Evolutionary conservation across 768 basidiomycete genomes (phyloP).

Genomic region (Naganishia antarctica): DNA sequence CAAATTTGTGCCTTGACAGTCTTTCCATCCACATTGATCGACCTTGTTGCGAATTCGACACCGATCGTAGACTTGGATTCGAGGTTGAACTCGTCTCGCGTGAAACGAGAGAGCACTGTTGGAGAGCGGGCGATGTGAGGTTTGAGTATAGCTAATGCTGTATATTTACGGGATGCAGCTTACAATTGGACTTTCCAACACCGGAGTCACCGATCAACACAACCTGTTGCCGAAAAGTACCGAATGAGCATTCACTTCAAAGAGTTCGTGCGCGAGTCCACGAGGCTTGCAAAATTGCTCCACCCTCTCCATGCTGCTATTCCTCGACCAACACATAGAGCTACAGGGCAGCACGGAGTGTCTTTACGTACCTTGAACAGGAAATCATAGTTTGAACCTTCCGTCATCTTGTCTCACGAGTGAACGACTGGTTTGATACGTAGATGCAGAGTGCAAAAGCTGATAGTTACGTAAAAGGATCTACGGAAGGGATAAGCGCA

Average conservation of each 20-base stretch:
- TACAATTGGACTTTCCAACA: conserved; percentile 92
- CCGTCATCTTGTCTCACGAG: conserved; percentile 59
- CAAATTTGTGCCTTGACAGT: conserved; percentile 96
- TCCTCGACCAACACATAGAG: too few species aligned
- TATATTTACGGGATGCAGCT: conserved; percentile 39
- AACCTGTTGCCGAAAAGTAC: conserved; percentile 57
- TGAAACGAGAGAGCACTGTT: conserved; percentile 97
- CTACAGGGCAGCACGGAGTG: too few species aligned
- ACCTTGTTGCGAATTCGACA: conserved; percentile 95
- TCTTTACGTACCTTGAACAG: conserved; percentile 84
- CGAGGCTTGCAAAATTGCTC: too few species aligned
- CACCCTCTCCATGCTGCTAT: too few species aligned
- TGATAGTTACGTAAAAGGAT: too few species aligned
- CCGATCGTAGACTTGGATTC: conserved; percentile 99
- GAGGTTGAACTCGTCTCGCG: conserved; percentile 97
- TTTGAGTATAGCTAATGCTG: not conserved
- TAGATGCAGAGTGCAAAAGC: too few species aligned
- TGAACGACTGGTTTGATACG: not conserved
- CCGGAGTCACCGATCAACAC: conserved; percentile 99
- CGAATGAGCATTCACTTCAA: too few species aligned
- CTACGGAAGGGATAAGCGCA: too few species aligned
- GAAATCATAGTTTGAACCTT: conserved; percentile 95
- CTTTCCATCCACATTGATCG: conserved; percentile 92
- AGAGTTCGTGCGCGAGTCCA: too few species aligned
- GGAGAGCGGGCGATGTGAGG: not conserved